Percentiles rank a stretch among this genome's conserved stretches.
Conservation (phyloP, 1,284 basidiomycete species). For the Tetrapyrgos nigripes region DNA sequence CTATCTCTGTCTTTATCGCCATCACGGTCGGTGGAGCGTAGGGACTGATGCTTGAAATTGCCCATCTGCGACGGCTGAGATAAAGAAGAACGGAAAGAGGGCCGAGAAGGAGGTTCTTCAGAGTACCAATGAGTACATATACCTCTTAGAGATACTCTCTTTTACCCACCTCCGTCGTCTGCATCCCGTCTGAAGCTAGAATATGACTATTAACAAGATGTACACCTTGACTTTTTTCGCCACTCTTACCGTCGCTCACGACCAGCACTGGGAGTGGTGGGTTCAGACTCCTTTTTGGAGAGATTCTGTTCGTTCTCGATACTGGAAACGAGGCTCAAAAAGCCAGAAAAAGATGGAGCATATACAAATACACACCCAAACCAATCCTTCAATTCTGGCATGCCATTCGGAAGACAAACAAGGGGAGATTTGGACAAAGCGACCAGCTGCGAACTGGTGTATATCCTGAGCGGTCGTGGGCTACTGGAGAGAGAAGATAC, state of each 20-base stretch:
- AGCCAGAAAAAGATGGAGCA: slow-evolving; percentile 16
- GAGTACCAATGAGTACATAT: slow-evolving; percentile 19
- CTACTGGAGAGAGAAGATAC: slow-evolving; percentile 23
- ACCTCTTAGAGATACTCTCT: slow-evolving; percentile 2
- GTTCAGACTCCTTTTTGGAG: slow-evolving; percentile 72
- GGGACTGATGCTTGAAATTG: slow-evolving; percentile 85
- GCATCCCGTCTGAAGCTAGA: slow-evolving; percentile 74
- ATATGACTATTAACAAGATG: slow-evolving; percentile 21
- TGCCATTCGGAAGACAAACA: slow-evolving; percentile 70
- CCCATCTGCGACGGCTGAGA: slow-evolving; percentile 89
- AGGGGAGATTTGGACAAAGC: slow-evolving; percentile 78
- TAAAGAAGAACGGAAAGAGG: slow-evolving; percentile 72
- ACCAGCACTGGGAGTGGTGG: slow-evolving; percentile 52
- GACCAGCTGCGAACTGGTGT: slow-evolving; percentile 72
- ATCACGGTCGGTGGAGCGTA: slow-evolving; percentile 71
- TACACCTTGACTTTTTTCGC: slow-evolving; percentile 6
- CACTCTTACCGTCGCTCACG: slow-evolving; percentile 66
- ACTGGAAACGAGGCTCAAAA: slow-evolving; percentile 37
- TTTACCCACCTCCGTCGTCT: slow-evolving; percentile 69
- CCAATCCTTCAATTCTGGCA: slow-evolving; percentile 87
- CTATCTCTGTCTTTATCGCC: slow-evolving; percentile 72
- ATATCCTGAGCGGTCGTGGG: slow-evolving; percentile 59
- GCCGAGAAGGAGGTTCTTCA: slow-evolving; percentile 60
- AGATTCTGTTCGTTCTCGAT: slow-evolving; percentile 64
- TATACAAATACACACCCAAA: slow-evolving; percentile 70